These are phyloP conservation scores for Entelexis sorbosivorans DNA, from an alignment of 1,139 yeast genomes.

Conservation along the genomic window DNA sequence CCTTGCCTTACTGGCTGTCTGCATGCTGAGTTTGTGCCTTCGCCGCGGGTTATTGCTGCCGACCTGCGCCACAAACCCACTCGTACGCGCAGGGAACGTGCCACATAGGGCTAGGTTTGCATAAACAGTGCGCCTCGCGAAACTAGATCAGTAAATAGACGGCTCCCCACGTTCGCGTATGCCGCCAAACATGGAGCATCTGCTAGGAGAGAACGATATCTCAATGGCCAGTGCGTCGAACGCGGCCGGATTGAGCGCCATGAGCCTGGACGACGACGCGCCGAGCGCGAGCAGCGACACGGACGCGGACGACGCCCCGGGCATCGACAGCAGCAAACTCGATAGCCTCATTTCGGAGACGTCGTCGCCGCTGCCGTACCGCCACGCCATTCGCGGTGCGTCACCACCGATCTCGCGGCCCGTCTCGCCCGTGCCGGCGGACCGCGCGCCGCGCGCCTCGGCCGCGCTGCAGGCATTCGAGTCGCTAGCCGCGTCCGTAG, in stretches of 20 bases:
- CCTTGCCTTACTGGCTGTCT: too few species aligned
- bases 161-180: neutral
- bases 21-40: too few species aligned
- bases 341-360: neutral
- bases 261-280: constrained; percentile 13
- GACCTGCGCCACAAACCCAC: neutral
- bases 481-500: neutral
- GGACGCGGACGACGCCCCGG: neutral
- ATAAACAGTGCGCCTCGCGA: neutral
- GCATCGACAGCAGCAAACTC: neutral
- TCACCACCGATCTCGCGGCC: constrained; percentile 1
- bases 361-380: neutral
- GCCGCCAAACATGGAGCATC: neutral
- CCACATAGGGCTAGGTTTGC: constrained; percentile 1
- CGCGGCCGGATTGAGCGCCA: constrained; percentile 3
- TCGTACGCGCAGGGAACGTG: neutral
- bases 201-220: neutral
- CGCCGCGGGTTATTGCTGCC: neutral
- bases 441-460: neutral
- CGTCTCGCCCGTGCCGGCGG: constrained; percentile 3
- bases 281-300: neutral
- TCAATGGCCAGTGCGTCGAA: constrained; percentile 8
- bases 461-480: constrained; percentile 2
- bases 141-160: neutral
- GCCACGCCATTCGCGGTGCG: neutral